Conservation (phyloP, 306 rosid genomes). For the Vicia sativa region DNA sequence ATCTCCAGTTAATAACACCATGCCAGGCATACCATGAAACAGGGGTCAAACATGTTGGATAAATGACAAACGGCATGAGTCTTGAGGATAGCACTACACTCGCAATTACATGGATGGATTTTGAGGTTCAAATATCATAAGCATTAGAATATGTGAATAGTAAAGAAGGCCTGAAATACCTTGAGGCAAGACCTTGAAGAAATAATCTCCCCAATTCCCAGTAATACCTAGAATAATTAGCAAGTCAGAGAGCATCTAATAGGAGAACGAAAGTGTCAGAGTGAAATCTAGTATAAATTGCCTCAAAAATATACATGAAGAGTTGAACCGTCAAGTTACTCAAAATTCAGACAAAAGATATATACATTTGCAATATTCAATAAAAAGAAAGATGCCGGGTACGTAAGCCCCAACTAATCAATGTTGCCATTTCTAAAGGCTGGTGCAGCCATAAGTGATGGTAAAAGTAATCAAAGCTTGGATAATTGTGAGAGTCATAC, state of each 20-base stretch:
- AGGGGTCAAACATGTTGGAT: constrained; percentile 14
- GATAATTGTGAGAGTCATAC: constrained; percentile 48
- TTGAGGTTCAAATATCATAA: constrained; percentile 10
- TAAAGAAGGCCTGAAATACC: constrained; percentile 51
- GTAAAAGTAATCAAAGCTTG: constrained; percentile 16
- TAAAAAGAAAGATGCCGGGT: constrained; percentile 5
- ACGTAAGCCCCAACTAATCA: constrained; percentile 14
- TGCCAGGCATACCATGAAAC: constrained; percentile 28
- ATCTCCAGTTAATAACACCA: constrained; percentile 22
- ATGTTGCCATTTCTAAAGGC: constrained; percentile 19
- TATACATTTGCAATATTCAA: constrained; percentile 12
- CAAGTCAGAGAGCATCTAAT: constrained; percentile 27
- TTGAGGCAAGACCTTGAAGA: constrained; percentile 90
- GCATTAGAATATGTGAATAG: constrained; percentile 21
- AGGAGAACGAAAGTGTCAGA: constrained; percentile 17
- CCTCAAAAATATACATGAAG: constrained; percentile 18
- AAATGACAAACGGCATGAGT: constrained; percentile 12
- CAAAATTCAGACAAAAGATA: neutral
- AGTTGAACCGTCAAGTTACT: constrained; percentile 20
- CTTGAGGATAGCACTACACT: constrained; percentile 13
- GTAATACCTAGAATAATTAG: constrained; percentile 64
- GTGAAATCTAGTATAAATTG: constrained; percentile 28
- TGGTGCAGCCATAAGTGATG: neutral
- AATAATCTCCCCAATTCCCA: constrained; percentile 84
- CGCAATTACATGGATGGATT: constrained; percentile 22